Conservation (phyloP, 2,329 filamentous ascomycete species). For the Verticillium nonalfalfae region DNA sequence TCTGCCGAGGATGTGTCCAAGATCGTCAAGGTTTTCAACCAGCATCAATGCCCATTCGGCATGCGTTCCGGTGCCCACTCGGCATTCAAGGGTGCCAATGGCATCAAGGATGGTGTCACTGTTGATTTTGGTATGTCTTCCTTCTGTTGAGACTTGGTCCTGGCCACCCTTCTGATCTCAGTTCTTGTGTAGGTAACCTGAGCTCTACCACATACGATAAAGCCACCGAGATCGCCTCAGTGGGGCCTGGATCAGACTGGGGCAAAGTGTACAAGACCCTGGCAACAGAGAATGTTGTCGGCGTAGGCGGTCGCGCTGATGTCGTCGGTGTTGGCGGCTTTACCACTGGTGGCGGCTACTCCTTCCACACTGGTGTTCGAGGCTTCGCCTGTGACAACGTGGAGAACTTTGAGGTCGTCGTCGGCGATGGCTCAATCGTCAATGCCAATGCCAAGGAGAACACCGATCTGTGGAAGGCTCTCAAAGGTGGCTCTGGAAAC, state of each 20-base stretch:
- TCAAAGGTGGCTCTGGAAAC: slow-evolving; percentile 41
- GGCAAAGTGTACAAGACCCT: slow-evolving; percentile 16
- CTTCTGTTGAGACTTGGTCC: slow-evolving; percentile 9
- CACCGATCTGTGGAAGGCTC: slow-evolving; percentile 34
- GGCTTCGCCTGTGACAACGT: slow-evolving; percentile 36
- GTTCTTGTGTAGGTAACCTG: slow-evolving; percentile 15
- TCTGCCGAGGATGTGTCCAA: slow-evolving; percentile 8
- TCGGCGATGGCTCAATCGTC: slow-evolving; percentile 31
- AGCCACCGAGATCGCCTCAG: slow-evolving; percentile 18
- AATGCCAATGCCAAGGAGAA: slow-evolving; percentile 29
- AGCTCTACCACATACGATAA: slow-evolving; percentile 22
- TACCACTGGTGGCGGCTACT: slow-evolving; percentile 17
- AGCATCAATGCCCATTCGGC: slow-evolving; percentile 18
- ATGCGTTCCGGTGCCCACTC: slow-evolving; percentile 19
- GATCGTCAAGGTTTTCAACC: slow-evolving; percentile 13
- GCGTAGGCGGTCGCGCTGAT: slow-evolving; percentile 14
- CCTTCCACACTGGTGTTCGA: slow-evolving; percentile 19
- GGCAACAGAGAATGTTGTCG: slow-evolving; percentile 10
- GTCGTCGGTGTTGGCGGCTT: slow-evolving; percentile 18
- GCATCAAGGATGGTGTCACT: slow-evolving; percentile 16
- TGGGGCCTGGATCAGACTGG: slow-evolving; percentile 21
- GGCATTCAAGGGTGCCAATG: slow-evolving; percentile 15
- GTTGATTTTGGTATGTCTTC: slow-evolving; percentile 15
- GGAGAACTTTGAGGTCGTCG: slow-evolving; percentile 34
- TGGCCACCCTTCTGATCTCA: not conserved